Base-by-base conservation (phyloP, 768 basidiomycete genomes). In the Naganishia vishniacii region DNA sequence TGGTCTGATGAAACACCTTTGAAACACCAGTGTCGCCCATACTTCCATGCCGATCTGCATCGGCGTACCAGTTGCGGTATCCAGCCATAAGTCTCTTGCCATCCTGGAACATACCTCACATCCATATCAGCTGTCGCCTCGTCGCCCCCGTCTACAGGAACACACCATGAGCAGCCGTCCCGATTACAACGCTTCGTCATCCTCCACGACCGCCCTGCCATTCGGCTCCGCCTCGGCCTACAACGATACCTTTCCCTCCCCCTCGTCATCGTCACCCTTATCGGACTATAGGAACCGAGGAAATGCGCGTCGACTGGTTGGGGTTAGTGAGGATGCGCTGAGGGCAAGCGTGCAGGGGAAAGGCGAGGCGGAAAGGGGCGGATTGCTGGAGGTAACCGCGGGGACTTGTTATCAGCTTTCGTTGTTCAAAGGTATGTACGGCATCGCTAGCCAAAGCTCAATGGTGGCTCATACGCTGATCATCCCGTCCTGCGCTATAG, bases 341-440 rank as follows among this genome's bases (percentile, higher is more conserved):
- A 40, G 53, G 37, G 53, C 34, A 15, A 34, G 53, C 9, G 53
- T 56, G 1, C 32, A 40, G 37, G 53, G 53, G 23, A 56, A 56
- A 18, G 53, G 53, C 16, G 53, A 56, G 53, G 53, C 53, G 34
- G 53, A 56, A 20, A 56, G 37, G 28, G 53, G 53, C 9, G 53
- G 53, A 12, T 20, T 56, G 20, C 23, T 56, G 16, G 32, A 56
- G 23, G 70, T 77, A 23, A 63, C 70, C 25, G 66, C 73, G 4
- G 73, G 73, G 62, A 75, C 74, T 61, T 77, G 75, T 63, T 77
- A 72, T 68, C 72, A 77, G 59, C 67, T 77, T 26, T 66, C 69
- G 23, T 60, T 70, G n/a, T 77, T 77, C 69, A 74, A 73, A 62
- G 69, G 75, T 73, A 48, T 37, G 60, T 51, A 20, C n/a, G 26